Conservation (phyloP, 306 rosid genomes). For the Rosa persica region DNA sequence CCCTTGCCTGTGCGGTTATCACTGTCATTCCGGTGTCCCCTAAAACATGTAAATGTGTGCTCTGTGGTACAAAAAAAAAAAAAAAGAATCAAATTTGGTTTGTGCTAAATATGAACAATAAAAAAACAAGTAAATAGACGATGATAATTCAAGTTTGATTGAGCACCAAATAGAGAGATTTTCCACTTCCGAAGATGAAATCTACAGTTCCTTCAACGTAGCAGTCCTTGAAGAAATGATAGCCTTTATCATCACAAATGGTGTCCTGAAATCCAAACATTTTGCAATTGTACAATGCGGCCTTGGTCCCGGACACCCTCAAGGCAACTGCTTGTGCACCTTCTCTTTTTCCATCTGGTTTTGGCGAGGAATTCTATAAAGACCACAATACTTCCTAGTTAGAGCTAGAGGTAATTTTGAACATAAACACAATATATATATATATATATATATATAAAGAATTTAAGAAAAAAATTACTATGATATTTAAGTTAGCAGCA, state of each 20-base stretch:
- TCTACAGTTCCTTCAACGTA: constrained; percentile 45
- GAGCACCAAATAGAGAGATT: constrained; percentile 44
- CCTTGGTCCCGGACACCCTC: constrained; percentile 38
- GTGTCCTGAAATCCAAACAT: constrained; percentile 52
- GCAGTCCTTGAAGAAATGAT: constrained; percentile 48
- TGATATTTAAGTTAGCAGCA: constrained; percentile 40
- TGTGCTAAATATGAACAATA: neutral
- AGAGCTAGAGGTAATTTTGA: neutral
- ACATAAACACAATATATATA: neutral
- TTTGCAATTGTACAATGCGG: constrained; percentile 39
- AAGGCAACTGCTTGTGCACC: constrained; percentile 51
- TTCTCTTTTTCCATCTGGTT: constrained; percentile 23
- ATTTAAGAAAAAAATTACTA: constrained; percentile 12
- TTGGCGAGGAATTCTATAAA: constrained; percentile 43
- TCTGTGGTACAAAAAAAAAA: constrained; percentile 25
- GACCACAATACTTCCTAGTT: neutral
- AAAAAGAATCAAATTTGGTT: neutral
- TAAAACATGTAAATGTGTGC: constrained; percentile 28
- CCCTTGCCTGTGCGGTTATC: constrained; percentile 59
- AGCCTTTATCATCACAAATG: constrained; percentile 47
- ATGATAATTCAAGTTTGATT: neutral
- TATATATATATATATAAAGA: neutral
- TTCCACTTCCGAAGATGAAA: constrained; percentile 45
- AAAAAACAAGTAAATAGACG: neutral
- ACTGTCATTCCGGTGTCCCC: constrained; percentile 26